These are phyloP conservation scores for Helicocarpus griseus DNA, from an alignment of 2,329 filamentous ascomycete genomes.

Conservation along the genomic window DNA sequence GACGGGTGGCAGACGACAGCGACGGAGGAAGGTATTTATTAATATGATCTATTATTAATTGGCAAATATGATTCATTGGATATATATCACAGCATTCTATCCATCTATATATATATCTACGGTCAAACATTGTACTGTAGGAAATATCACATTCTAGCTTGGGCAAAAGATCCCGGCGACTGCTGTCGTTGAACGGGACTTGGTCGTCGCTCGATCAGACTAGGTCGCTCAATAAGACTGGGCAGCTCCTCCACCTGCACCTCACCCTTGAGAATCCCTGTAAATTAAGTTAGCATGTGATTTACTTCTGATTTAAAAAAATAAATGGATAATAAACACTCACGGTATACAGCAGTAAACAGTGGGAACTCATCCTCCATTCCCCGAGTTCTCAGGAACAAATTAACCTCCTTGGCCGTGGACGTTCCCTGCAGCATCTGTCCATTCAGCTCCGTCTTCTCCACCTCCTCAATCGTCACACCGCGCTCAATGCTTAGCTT, in stretches of 20 bases:
- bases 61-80: too few species aligned
- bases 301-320: not conserved
- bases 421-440: conserved; percentile 94
- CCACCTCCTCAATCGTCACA: conserved; percentile 74
- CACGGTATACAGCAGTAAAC: conserved; percentile 74
- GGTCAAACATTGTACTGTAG: too few species aligned
- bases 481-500: conserved; percentile 75
- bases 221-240: conserved; percentile 47
- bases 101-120: too few species aligned
- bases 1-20: too few species aligned
- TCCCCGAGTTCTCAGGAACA: conserved; percentile 69
- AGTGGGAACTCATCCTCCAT: conserved; percentile 79
- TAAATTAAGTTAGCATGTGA: conserved; percentile 7
- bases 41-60: too few species aligned
- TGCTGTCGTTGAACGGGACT: too few species aligned
- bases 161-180: too few species aligned
- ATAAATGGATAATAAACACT: conserved; percentile 17
- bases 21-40: too few species aligned
- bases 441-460: conserved; percentile 82
- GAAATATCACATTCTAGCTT: not conserved
- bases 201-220: not conserved
- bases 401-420: conserved; percentile 85
- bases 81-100: too few species aligned
- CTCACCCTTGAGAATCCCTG: conserved; percentile 65
- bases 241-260: conserved; percentile 75